Percentiles rank a stretch among this genome's conserved stretches.
These are phyloP conservation scores for Carex scoparia DNA, from an alignment of 176 grass and related monocot genomes.

Conservation along the genomic window DNA sequence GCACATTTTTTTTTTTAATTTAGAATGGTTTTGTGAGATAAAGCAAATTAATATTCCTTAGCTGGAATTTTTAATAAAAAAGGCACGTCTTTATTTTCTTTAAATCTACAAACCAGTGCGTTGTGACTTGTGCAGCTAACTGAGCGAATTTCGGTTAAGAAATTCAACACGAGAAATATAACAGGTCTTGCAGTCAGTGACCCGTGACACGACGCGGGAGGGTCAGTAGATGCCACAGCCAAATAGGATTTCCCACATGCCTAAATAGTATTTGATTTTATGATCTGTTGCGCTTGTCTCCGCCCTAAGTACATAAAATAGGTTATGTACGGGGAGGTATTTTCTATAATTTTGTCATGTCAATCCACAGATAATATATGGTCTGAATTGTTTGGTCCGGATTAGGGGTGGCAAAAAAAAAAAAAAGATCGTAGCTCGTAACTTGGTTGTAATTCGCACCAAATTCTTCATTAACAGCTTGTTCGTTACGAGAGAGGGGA, in stretches of 20 bases:
- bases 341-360: neutral
- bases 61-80: neutral
- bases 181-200: neutral
- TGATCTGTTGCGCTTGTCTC: neutral
- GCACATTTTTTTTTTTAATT: neutral
- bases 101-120: neutral
- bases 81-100: constrained; percentile 9
- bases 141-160: neutral
- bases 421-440: too few relatives aligned
- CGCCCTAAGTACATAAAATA: neutral
- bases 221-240: neutral
- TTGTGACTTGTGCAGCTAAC: neutral
- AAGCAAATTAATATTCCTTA: neutral
- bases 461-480: too few relatives aligned
- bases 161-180: neutral
- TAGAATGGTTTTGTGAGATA: neutral
- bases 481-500: too few relatives aligned
- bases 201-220: neutral
- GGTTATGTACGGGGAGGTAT: neutral
- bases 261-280: constrained; percentile 8
- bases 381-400: neutral
- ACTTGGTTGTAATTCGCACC: too few relatives aligned
- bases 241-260: neutral
- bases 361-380: neutral
- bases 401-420: too few relatives aligned